Conservation (phyloP, 805 yeast genomes). For the Jamesozyma rosinii region DNA sequence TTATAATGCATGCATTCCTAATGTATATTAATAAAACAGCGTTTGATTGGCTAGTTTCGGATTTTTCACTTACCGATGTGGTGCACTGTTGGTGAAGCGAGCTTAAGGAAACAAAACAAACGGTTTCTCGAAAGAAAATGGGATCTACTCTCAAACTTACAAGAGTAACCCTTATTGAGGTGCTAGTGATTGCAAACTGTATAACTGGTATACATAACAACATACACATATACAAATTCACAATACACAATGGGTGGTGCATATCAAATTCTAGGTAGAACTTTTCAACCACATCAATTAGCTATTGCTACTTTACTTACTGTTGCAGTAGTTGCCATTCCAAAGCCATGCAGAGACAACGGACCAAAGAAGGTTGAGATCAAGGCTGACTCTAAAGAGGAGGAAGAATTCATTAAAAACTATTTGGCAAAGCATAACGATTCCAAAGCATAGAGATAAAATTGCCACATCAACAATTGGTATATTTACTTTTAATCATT, state of each 20-base stretch:
- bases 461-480: background rate
- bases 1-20: no score
- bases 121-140: no score
- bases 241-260: slow-evolving; percentile 67
- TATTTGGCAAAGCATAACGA: slow-evolving; percentile 41
- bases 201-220: no score
- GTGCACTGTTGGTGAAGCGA: background rate
- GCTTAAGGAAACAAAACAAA: no score
- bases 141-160: no score
- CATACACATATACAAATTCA: no score
- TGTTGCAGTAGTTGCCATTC: slow-evolving; percentile 52
- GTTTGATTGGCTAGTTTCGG: background rate
- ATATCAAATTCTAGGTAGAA: slow-evolving; percentile 75
- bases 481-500: background rate
- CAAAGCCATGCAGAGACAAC: slow-evolving; percentile 57
- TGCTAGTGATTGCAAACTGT: no score
- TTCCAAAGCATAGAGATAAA: background rate
- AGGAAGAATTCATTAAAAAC: slow-evolving; percentile 75
- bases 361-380: slow-evolving; percentile 57
- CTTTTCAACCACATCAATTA: slow-evolving; percentile 75
- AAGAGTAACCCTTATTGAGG: no score
- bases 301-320: slow-evolving; percentile 74
- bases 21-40: background rate
- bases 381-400: slow-evolving; percentile 75
- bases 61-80: background rate